Conservation (phyloP, 345 rosid genomes). For the Hypericum perforatum region DNA sequence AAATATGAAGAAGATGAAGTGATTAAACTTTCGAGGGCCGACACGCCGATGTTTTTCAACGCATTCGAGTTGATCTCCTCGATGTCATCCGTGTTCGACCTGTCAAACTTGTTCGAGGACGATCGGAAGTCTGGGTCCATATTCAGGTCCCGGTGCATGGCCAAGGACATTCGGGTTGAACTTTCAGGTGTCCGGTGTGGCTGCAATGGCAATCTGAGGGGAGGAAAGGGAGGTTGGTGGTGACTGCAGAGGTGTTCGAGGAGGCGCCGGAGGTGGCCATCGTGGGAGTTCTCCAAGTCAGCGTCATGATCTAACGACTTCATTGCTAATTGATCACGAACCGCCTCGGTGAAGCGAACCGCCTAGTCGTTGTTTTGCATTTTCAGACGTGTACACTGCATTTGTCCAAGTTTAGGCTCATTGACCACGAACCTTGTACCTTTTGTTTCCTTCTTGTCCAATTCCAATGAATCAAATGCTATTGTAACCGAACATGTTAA, state of each 20-base stretch:
- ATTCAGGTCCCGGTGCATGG: slow-evolving; percentile 20
- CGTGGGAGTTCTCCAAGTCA: slow-evolving; percentile 35
- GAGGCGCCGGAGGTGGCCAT: slow-evolving; percentile 27
- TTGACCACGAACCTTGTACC: too few species aligned
- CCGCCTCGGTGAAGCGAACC: too few species aligned
- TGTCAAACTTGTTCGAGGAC: slow-evolving; percentile 18
- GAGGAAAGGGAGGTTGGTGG: slow-evolving; percentile 18
- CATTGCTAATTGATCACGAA: too few species aligned
- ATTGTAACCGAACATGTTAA: too few species aligned
- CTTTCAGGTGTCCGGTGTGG: slow-evolving; percentile 9
- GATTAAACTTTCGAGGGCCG: neutral
- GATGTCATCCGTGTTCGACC: slow-evolving; percentile 24
- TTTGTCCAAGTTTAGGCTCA: too few species aligned
- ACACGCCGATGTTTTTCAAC: slow-evolving; percentile 22
- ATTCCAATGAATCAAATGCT: too few species aligned
- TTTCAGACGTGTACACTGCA: too few species aligned
- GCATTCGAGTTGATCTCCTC: slow-evolving; percentile 28
- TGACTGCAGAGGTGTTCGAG: slow-evolving; percentile 29
- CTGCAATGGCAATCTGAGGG: slow-evolving; percentile 15
- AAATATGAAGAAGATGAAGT: neutral
- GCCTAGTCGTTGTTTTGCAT: too few species aligned
- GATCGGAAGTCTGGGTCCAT: slow-evolving; percentile 14
- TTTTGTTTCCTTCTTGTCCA: too few species aligned
- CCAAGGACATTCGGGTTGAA: slow-evolving; percentile 11
- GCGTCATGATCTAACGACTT: too few species aligned